phyloP scores from a whole-genome alignment of 768 basidiomycete genomes.

The Xerocomellus amylosporus region DNA sequence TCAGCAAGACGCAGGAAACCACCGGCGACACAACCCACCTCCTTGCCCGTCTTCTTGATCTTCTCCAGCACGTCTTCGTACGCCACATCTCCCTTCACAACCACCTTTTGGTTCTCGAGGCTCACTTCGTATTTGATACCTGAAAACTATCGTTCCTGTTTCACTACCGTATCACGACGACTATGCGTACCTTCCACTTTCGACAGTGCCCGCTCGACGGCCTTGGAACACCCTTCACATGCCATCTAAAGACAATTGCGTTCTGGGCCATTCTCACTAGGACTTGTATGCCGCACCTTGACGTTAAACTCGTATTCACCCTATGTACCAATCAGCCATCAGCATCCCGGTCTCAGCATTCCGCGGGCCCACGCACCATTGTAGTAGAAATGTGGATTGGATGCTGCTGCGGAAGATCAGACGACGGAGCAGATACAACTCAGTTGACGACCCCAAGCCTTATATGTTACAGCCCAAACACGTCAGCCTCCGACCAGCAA shows the following conservation, averaged over 20 bases:
- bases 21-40: constrained; percentile 45
- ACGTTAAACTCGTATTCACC: constrained; percentile 72
- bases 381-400: constrained; percentile 1
- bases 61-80: constrained; percentile 67
- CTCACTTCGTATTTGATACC: constrained; percentile 50
- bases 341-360: not conserved
- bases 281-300: constrained; percentile 48
- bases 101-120: constrained; percentile 69
- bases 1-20: not conserved
- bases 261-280: not conserved
- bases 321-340: constrained; percentile 8
- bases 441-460: not conserved
- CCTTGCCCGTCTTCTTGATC: constrained; percentile 91
- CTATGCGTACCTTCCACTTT: constrained; percentile 46
- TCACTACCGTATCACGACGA: not conserved
- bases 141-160: not conserved
- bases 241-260: constrained; percentile 60
- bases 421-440: not conserved
- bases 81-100: constrained; percentile 56
- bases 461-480: constrained; percentile 1
- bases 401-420: not conserved
- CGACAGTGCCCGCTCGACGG: constrained; percentile 68
- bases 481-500: not conserved
- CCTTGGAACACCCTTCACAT: constrained; percentile 83
- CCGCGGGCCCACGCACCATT: constrained; percentile 20